A percentile compares a stretch with the other conserved stretches of the same genome.
Conservation (phyloP, 2,329 filamentous ascomycete species). For the Corniculantispora saksenae region DNA sequence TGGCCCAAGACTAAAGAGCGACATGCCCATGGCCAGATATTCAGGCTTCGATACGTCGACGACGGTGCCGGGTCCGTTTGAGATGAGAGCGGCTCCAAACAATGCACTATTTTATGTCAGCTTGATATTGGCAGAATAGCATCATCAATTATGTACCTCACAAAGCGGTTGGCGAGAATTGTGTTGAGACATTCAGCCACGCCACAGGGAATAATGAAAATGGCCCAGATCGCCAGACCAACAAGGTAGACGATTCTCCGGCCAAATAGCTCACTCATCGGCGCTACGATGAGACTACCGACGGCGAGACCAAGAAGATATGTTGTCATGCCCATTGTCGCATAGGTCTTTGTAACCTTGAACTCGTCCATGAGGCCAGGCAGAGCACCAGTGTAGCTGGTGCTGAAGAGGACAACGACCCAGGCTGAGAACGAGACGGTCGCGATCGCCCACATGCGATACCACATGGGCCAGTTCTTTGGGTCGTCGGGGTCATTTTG, state of each 20-base stretch:
- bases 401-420: slow-evolving; percentile 64
- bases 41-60: slow-evolving; percentile 75
- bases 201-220: slow-evolving; percentile 68
- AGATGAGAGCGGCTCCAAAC: slow-evolving; percentile 73
- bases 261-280: slow-evolving; percentile 66
- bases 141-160: slow-evolving; percentile 46
- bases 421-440: slow-evolving; percentile 41
- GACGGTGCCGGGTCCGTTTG: slow-evolving; percentile 75
- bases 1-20: slow-evolving; percentile 76
- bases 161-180: slow-evolving; percentile 67
- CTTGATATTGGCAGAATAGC: too few relatives aligned
- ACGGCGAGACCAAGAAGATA: slow-evolving; percentile 70
- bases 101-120: slow-evolving; percentile 47
- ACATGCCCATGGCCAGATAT: slow-evolving; percentile 73
- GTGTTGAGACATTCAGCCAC: slow-evolving; percentile 64
- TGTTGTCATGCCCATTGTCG: slow-evolving; percentile 70
- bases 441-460: slow-evolving; percentile 37
- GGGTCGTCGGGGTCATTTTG: slow-evolving; percentile 65
- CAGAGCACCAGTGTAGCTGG: slow-evolving; percentile 70
- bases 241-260: slow-evolving; percentile 63
- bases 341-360: slow-evolving; percentile 53
- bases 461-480: slow-evolving; percentile 62
- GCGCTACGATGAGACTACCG: slow-evolving; percentile 68
- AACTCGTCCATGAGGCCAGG: slow-evolving; percentile 67
- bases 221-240: slow-evolving; percentile 60